phyloP scores from a whole-genome alignment of 768 basidiomycete genomes.

The Trametes elegans region DNA sequence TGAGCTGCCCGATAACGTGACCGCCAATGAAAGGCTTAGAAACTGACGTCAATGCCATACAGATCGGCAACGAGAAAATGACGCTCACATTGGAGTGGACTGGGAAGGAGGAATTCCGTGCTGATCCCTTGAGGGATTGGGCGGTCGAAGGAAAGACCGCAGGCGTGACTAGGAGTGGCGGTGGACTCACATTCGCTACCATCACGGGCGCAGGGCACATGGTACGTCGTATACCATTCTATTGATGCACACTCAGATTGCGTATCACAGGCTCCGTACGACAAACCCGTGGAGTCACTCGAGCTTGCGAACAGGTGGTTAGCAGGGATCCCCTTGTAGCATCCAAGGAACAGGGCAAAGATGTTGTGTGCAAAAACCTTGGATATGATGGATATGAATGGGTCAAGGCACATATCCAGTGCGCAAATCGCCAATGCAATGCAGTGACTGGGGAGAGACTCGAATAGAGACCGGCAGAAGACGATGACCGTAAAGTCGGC shows the following conservation, averaged over 20 bases:
- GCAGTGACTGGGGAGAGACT: too few relatives aligned
- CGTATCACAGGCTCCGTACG: slow-evolving; percentile 53
- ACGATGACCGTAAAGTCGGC: too few relatives aligned
- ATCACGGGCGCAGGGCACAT: slow-evolving; percentile 73
- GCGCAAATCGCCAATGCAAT: too few relatives aligned
- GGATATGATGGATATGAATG: not conserved
- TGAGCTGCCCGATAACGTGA: slow-evolving; percentile 9
- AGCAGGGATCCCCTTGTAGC: slow-evolving; percentile 24
- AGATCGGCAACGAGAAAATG: slow-evolving; percentile 62
- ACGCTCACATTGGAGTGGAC: slow-evolving; percentile 59
- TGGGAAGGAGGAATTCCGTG: slow-evolving; percentile 46
- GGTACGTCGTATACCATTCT: slow-evolving; percentile 36
- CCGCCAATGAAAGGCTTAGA: not conserved
- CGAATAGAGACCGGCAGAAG: too few relatives aligned
- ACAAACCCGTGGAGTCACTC: slow-evolving; percentile 57
- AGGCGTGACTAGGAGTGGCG: slow-evolving; percentile 52
- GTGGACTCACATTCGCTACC: slow-evolving; percentile 60
- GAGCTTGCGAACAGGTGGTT: slow-evolving; percentile 51
- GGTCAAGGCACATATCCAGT: too few relatives aligned
- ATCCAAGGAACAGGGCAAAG: not conserved
- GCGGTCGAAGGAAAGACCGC: slow-evolving; percentile 48
- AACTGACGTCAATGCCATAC: not conserved
- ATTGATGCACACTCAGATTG: too few relatives aligned
- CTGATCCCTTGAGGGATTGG: slow-evolving; percentile 50
- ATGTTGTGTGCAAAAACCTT: not conserved